Conservation (phyloP, 495 filamentous ascomycete genomes). For the Daldinia bambusicola region DNA sequence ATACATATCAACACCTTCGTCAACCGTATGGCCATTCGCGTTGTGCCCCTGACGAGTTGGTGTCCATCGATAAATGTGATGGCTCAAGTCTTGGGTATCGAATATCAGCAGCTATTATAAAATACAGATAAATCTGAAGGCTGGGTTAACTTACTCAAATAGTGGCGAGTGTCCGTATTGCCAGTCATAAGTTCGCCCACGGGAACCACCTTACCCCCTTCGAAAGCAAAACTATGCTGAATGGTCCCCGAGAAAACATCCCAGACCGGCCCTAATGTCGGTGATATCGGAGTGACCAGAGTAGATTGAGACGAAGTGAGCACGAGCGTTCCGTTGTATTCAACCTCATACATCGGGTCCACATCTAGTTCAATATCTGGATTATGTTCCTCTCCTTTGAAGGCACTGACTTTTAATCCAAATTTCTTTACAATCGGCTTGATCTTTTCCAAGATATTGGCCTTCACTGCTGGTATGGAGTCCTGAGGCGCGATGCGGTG, state of each 20-base stretch:
- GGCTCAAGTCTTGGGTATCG: constrained; percentile 61
- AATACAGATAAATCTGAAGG: constrained; percentile 48
- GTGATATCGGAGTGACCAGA: constrained; percentile 66
- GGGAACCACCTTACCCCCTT: constrained; percentile 67
- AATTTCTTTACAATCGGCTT: constrained; percentile 64
- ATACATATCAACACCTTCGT: constrained; percentile 65
- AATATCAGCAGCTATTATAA: constrained; percentile 62
- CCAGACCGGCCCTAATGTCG: constrained; percentile 58
- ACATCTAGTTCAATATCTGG: constrained; percentile 55
- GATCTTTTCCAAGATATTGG: constrained; percentile 61
- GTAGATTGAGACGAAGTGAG: constrained; percentile 57
- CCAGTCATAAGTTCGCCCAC: constrained; percentile 74
- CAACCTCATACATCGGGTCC: constrained; percentile 61
- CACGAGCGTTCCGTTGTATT: constrained; percentile 63
- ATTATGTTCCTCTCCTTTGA: constrained; percentile 52
- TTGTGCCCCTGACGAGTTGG: constrained; percentile 60
- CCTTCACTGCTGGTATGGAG: constrained; percentile 58
- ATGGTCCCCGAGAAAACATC: constrained; percentile 68
- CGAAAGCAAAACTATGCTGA: constrained; percentile 65
- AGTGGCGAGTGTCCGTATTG: constrained; percentile 69
- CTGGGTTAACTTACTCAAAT: constrained; percentile 62
- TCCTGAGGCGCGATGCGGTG: constrained; percentile 72
- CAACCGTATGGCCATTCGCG: constrained; percentile 65
- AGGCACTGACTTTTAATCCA: constrained; percentile 62
- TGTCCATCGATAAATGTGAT: constrained; percentile 68